Evolutionary conservation across 2,329 filamentous ascomycete species (phyloP).

Genomic region (Microdochium bolleyi): DNA sequence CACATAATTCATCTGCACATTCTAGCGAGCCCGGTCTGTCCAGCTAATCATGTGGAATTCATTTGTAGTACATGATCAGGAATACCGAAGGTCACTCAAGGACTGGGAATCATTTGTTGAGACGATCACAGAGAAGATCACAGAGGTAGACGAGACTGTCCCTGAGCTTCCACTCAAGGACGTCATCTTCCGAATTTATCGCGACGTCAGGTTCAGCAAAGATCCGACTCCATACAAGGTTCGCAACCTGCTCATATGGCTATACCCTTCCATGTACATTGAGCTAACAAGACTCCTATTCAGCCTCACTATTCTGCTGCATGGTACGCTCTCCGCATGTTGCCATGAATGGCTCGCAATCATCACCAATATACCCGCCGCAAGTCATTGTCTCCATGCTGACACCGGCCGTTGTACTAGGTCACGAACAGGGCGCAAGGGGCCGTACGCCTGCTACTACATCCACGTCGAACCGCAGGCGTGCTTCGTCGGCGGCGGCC

Average conservation of each 20-base stretch:
- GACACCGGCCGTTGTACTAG: conserved; percentile 19
- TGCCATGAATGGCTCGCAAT: background rate
- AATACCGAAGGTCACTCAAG: conserved; percentile 69
- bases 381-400: conserved; percentile 11
- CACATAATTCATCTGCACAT: background rate
- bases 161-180: conserved; percentile 84
- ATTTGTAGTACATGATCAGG: conserved; percentile 62
- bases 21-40: no score
- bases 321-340: conserved; percentile 42
- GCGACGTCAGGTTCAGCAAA: conserved; percentile 77
- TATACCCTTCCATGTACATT: conserved; percentile 1
- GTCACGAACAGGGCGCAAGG: conserved; percentile 81
- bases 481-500: conserved; percentile 70
- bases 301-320: conserved; percentile 77
- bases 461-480: conserved; percentile 68
- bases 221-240: conserved; percentile 87
- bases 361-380: no score
- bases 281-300: background rate
- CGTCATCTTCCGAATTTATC: conserved; percentile 78
- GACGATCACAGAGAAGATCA: conserved; percentile 60
- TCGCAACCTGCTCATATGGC: conserved; percentile 11
- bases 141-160: conserved; percentile 68
- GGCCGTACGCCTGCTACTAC: conserved; percentile 83
- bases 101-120: conserved; percentile 80
- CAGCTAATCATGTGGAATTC: no score